Evolutionary conservation across 305 asterid species (phyloP), one percentile per base, ranked within the genome.

Genomic region (Fraxinus dipetala): DNA sequence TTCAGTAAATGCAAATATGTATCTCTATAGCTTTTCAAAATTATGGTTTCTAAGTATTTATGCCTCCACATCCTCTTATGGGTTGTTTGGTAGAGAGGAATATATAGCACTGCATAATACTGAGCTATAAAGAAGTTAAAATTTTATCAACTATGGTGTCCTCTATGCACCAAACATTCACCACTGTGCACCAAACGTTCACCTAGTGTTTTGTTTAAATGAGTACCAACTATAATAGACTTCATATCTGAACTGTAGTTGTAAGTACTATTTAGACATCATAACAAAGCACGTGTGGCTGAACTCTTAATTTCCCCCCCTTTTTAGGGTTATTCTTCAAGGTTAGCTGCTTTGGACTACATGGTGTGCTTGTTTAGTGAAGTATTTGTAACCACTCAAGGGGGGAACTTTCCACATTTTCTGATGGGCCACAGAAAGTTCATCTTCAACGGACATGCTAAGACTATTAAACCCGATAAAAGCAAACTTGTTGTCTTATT

Each of bases 401-500:
- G 98, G 56, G 98, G 98, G 84, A 95, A 95, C 89, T 95, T 94
- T 84, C 98, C 98, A 51, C 95, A 94, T 84, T 94, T 94, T 89
- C 89, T 94, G 69, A 89, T 94, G 91, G 98, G 98, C 9, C 98
- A 94, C 74, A 85, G 98, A 84, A 90, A 95, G 82, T 94, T 92
- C 84, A 81, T 93, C 78, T 89, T 89, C 87, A 91, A 91, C 75
- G 97, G 98, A 38, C 98, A 93, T 11, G 95, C 98, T 6, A 93
- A 92, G 87, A 92, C 97, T 32, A 90, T 95, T 86, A 91, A 86
- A 85, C 98, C 98, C 6, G 93, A 95, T 82, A 95, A 95, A 81
- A 91, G 82, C 93, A 92, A 87, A 88, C 93, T 95, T 18, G 97
- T 85, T 0, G 90, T 88, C 78, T 84, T 93, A 77, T 70, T 94